phyloP scores from a whole-genome alignment of 805 yeast species.

The Crinitomyces ghanaensis region DNA sequence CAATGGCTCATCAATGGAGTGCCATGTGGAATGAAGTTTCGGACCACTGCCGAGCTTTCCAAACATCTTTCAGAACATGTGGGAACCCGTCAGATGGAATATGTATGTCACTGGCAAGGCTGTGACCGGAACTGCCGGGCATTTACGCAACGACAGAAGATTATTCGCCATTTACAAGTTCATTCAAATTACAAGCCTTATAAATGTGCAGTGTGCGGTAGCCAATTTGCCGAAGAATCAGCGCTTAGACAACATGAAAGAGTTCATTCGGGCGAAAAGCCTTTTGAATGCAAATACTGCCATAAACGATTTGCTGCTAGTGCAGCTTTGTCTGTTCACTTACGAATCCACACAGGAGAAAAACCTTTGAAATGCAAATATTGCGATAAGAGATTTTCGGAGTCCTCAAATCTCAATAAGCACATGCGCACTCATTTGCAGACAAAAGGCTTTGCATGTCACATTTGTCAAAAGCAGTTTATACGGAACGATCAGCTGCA shows the following conservation, averaged over 20 bases:
- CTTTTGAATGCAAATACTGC: conserved; percentile 63
- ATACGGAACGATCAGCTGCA: conserved; percentile 3
- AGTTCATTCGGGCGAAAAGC: conserved; percentile 83
- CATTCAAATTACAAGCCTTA: conserved; percentile 82
- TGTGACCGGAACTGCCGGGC: conserved; percentile 54
- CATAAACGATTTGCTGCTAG: conserved; percentile 72
- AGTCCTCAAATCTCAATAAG: conserved; percentile 77
- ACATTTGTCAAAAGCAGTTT: conserved; percentile 2
- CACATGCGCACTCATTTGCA: conserved; percentile 65
- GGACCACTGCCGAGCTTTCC: conserved; percentile 49
- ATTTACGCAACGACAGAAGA: conserved; percentile 76
- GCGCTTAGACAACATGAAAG: conserved; percentile 74
- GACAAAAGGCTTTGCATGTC: conserved; percentile 5
- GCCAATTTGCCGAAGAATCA: conserved; percentile 62
- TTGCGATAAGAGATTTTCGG: conserved; percentile 79
- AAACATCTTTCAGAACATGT: conserved; percentile 65
- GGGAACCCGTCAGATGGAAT: conserved; percentile 57
- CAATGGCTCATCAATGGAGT: conserved; percentile 14
- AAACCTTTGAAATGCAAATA: conserved; percentile 72
- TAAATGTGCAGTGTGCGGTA: conserved; percentile 57
- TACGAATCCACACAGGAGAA: conserved; percentile 81
- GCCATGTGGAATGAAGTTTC: conserved; percentile 42
- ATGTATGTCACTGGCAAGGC: conserved; percentile 66
- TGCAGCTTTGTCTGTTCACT: conserved; percentile 72
- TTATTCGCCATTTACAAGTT: conserved; percentile 73